phyloP scores from a whole-genome alignment of 2,329 filamentous ascomycete species.

The Colletotrichum lini region DNA sequence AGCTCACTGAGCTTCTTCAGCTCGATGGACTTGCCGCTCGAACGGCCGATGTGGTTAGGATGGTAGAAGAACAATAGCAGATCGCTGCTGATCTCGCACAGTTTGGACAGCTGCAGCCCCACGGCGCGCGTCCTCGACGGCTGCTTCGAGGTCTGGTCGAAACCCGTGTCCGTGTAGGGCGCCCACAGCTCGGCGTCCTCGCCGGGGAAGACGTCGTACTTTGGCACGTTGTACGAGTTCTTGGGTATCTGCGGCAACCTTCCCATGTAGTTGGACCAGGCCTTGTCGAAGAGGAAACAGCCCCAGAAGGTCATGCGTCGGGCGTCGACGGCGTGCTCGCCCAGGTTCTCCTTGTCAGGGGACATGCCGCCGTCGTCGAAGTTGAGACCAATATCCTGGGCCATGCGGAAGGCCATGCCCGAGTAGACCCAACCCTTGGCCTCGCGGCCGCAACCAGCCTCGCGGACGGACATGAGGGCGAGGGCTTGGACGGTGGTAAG shows the following conservation, averaged over 20 bases:
- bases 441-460: slow-evolving; percentile 94
- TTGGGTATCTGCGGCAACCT: slow-evolving; percentile 88
- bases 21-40: slow-evolving; percentile 83
- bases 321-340: slow-evolving; percentile 89
- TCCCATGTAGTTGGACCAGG: slow-evolving; percentile 97
- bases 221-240: slow-evolving; percentile 85
- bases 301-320: slow-evolving; percentile 96
- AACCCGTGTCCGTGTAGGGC: slow-evolving; percentile 88
- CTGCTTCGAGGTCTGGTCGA: slow-evolving; percentile 80
- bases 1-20: slow-evolving; percentile 94
- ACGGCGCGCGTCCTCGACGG: slow-evolving; percentile 87
- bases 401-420: slow-evolving; percentile 98
- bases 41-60: slow-evolving; percentile 75
- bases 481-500: slow-evolving; percentile 94
- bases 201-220: slow-evolving; percentile 89
- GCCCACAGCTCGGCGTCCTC: slow-evolving; percentile 91
- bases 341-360: slow-evolving; percentile 70
- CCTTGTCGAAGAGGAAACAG: slow-evolving; percentile 98
- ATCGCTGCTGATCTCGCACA: slow-evolving; percentile 96
- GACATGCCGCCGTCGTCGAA: slow-evolving; percentile 81
- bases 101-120: slow-evolving; percentile 82
- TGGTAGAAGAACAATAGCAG: slow-evolving; percentile 93
- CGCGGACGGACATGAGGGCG: slow-evolving; percentile 94
- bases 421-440: slow-evolving; percentile 98
- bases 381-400: slow-evolving; percentile 92